These are phyloP conservation scores for Ustilago bromivora DNA, from an alignment of 1,284 basidiomycete species.

Conservation along the genomic window DNA sequence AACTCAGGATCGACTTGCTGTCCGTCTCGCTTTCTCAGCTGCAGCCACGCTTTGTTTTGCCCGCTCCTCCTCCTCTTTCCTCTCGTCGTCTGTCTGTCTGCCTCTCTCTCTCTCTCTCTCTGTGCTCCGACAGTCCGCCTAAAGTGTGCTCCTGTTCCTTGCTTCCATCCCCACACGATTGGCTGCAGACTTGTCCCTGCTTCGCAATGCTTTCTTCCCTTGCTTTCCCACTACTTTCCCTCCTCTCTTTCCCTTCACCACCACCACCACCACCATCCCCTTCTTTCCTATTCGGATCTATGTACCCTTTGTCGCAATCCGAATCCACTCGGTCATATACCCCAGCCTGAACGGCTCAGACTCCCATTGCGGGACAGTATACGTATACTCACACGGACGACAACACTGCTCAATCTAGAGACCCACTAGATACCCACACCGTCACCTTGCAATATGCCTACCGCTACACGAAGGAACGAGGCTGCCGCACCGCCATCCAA, in stretches of 20 bases:
- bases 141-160: background rate
- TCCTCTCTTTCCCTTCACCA: no score
- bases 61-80: background rate
- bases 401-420: background rate
- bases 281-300: background rate
- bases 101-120: background rate
- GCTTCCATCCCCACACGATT: background rate
- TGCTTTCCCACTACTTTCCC: background rate
- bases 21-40: slow-evolving; percentile 8
- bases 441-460: slow-evolving; percentile 19
- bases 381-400: background rate
- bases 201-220: background rate
- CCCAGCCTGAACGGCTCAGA: background rate
- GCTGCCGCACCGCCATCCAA: slow-evolving; percentile 11
- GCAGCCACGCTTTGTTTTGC: slow-evolving; percentile 10
- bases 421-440: background rate
- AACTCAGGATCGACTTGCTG: slow-evolving; percentile 14
- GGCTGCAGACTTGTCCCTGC: slow-evolving; percentile 8
- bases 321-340: background rate
- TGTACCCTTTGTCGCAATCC: background rate
- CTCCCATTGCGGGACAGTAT: background rate
- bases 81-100: background rate
- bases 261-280: background rate
- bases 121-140: background rate
- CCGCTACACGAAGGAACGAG: slow-evolving; percentile 20